A percentile compares a stretch with the other conserved stretches of the same genome.
Conservation (phyloP, 1,284 basidiomycete species). For the Trametes hirsuta region DNA sequence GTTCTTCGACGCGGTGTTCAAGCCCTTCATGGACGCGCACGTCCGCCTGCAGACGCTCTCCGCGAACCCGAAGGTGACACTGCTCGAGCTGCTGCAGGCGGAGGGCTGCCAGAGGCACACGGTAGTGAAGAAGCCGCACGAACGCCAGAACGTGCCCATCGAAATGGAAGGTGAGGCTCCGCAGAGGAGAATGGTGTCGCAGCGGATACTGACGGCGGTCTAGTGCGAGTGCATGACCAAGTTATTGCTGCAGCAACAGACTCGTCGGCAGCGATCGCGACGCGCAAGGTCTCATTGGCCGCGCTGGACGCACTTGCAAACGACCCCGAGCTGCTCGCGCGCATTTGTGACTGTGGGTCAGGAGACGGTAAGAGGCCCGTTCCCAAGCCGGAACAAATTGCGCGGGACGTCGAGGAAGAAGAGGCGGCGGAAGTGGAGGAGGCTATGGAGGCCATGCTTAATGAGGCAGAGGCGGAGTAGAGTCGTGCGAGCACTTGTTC, state of each 20-base stretch:
- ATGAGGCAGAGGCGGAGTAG: constrained; percentile 7
- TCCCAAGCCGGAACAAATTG: constrained; percentile 28
- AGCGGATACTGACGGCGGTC: neutral
- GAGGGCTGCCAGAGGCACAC: constrained; percentile 67
- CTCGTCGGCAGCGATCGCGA: constrained; percentile 50
- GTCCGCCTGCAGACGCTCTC: constrained; percentile 71
- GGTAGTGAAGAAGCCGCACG: constrained; percentile 46
- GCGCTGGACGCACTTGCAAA: constrained; percentile 70
- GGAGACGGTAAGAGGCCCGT: constrained; percentile 39
- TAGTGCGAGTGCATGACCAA: constrained; percentile 69
- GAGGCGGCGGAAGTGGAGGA: constrained; percentile 20
- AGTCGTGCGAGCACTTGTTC: neutral
- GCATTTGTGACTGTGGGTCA: constrained; percentile 62
- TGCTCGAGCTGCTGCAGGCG: constrained; percentile 74
- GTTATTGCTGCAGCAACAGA: constrained; percentile 63
- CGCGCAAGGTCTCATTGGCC: constrained; percentile 57
- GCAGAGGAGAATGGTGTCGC: neutral
- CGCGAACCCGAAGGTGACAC: constrained; percentile 71
- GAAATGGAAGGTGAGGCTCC: constrained; percentile 28
- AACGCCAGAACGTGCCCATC: constrained; percentile 9
- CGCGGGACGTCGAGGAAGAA: neutral
- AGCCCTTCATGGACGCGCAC: constrained; percentile 75
- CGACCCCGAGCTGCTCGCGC: constrained; percentile 60
- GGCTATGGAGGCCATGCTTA: constrained; percentile 11
- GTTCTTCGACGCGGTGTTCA: constrained; percentile 67